Percentiles rank a stretch among this genome's conserved stretches.
Conservation (phyloP, 371 early-diverging fungal species). For the Mucor lusitanicus region DNA sequence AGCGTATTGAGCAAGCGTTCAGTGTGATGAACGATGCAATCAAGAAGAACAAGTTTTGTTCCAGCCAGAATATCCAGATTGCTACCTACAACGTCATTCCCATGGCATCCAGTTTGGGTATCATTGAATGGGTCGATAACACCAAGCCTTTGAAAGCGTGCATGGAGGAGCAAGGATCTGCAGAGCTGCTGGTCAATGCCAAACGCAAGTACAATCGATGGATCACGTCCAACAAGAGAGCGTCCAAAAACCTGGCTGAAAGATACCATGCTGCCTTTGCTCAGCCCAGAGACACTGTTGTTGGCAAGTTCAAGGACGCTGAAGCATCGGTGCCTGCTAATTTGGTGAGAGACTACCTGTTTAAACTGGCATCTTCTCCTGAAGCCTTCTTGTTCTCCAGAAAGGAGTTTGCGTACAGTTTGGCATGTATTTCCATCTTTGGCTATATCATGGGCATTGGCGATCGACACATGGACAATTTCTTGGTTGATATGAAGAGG, state of each 20-base stretch:
- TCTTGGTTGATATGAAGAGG: constrained; percentile 61
- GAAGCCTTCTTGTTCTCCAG: constrained; percentile 67
- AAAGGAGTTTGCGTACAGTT: constrained; percentile 58
- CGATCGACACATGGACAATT: constrained; percentile 74
- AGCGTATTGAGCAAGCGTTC: constrained; percentile 79
- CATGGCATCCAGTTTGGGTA: constrained; percentile 64
- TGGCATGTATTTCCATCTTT: constrained; percentile 62
- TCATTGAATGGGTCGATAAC: constrained; percentile 66
- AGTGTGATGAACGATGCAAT: constrained; percentile 75
- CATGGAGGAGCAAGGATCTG: constrained; percentile 36
- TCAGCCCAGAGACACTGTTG: constrained; percentile 47
- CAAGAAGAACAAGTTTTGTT: constrained; percentile 54
- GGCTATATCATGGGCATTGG: constrained; percentile 76
- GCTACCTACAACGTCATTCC: constrained; percentile 70
- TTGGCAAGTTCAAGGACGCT: constrained; percentile 41
- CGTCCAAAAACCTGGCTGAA: not conserved
- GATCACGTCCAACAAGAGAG: constrained; percentile 5
- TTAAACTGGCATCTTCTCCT: constrained; percentile 60
- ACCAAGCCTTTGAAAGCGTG: constrained; percentile 53
- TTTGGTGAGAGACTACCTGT: constrained; percentile 48
- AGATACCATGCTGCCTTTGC: constrained; percentile 42
- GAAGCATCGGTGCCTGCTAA: constrained; percentile 33
- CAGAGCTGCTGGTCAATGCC: constrained; percentile 9
- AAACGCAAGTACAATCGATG: constrained; percentile 36
- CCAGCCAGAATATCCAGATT: constrained; percentile 45